These are phyloP conservation scores for Daedaleopsis sinensis DNA, from an alignment of 768 basidiomycete species.

Conservation along the genomic window DNA sequence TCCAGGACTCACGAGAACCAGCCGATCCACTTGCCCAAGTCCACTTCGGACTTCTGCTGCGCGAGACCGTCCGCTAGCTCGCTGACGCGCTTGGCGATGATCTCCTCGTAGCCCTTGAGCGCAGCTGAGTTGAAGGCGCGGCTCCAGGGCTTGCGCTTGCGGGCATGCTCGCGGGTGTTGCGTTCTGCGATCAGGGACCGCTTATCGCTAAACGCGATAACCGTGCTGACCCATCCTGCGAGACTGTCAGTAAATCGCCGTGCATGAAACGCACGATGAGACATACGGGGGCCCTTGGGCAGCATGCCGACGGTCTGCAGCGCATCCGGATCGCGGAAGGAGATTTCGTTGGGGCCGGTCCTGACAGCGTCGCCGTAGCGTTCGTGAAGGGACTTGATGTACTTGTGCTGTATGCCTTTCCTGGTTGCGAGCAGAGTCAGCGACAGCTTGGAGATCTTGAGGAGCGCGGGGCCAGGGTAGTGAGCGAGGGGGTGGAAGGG, in stretches of 20 bases:
- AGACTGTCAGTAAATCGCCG: too few species aligned
- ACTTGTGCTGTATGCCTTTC: slow-evolving; percentile 21
- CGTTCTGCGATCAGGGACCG: slow-evolving; percentile 34
- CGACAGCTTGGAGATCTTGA: slow-evolving; percentile 24
- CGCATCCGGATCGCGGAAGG: slow-evolving; percentile 38
- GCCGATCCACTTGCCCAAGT: slow-evolving; percentile 13
- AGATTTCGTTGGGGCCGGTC: slow-evolving; percentile 46
- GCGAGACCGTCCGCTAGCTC: slow-evolving; percentile 21
- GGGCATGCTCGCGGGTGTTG: slow-evolving; percentile 41
- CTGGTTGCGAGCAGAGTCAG: slow-evolving; percentile 7
- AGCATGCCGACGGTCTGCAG: slow-evolving; percentile 41
- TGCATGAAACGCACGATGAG: too few species aligned
- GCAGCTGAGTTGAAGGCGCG: slow-evolving; percentile 44
- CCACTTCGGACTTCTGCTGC: not conserved
- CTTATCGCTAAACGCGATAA: too few species aligned
- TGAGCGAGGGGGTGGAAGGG: slow-evolving; percentile 30
- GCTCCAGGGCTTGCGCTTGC: slow-evolving; percentile 46
- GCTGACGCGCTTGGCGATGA: slow-evolving; percentile 35
- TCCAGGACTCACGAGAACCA: slow-evolving; percentile 27
- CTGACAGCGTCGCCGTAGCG: slow-evolving; percentile 36
- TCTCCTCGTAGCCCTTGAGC: slow-evolving; percentile 46
- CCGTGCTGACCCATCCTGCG: too few species aligned
- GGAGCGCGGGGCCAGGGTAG: slow-evolving; percentile 26
- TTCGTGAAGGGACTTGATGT: slow-evolving; percentile 22
- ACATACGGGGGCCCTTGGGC: not conserved